These are phyloP conservation scores for Ophiorrhiza pumila DNA, from an alignment of 257 asterid species.

Conservation along the genomic window DNA sequence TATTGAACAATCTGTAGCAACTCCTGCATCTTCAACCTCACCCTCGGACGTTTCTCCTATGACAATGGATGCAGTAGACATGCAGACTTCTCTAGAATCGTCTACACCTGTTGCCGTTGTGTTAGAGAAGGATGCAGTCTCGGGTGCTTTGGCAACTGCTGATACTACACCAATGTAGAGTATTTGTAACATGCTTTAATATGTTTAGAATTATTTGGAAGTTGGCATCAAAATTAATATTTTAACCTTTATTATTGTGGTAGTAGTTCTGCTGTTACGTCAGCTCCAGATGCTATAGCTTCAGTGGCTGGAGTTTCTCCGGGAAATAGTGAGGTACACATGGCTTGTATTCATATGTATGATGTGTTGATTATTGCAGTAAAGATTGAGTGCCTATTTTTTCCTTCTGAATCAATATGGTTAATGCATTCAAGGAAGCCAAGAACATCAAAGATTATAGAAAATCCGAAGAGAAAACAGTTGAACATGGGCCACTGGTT, in stretches of 20 bases:
- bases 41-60: slow-evolving; percentile 42
- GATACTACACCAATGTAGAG: slow-evolving; percentile 44
- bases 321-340: slow-evolving; percentile 49
- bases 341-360: slow-evolving; percentile 16
- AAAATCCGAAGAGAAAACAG: slow-evolving; percentile 54
- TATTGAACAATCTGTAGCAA: slow-evolving; percentile 32
- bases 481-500: slow-evolving; percentile 49
- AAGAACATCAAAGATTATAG: slow-evolving; percentile 38
- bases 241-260: slow-evolving; percentile 37
- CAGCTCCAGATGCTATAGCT: slow-evolving; percentile 45
- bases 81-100: slow-evolving; percentile 39
- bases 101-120: slow-evolving; percentile 34
- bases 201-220: slow-evolving; percentile 19
- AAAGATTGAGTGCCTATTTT: background rate
- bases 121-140: slow-evolving; percentile 34
- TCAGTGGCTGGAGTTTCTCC: slow-evolving; percentile 33
- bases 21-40: slow-evolving; percentile 44
- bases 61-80: slow-evolving; percentile 32
- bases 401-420: slow-evolving; percentile 11
- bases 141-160: slow-evolving; percentile 30
- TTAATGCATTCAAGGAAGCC: slow-evolving; percentile 49
- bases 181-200: slow-evolving; percentile 11
- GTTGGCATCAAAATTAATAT: slow-evolving; percentile 16
- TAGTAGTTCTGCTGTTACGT: slow-evolving; percentile 31
- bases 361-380: background rate